A percentile compares a stretch with the other conserved stretches of the same genome.
Evolutionary conservation across 129 eudicot genomes (phyloP).

Genomic region (Ambrosia artemisiifolia): DNA sequence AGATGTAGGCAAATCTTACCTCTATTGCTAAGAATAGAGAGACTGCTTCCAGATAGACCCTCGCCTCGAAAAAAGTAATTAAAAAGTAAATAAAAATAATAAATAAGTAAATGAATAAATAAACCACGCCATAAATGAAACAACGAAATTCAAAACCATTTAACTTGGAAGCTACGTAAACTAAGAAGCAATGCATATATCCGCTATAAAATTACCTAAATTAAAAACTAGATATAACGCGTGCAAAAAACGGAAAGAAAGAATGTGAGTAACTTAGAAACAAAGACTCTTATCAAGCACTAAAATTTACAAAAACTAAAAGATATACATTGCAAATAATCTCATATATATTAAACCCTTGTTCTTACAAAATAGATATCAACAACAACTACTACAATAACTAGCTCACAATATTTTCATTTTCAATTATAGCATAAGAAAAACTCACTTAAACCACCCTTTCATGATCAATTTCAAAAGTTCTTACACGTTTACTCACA

Average conservation of each 20-base stretch:
- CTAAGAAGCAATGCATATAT: not conserved
- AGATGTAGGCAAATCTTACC: too few species aligned
- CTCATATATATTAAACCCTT: not conserved
- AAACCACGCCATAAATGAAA: too few species aligned
- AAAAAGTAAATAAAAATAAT: too few species aligned
- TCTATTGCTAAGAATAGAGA: too few species aligned
- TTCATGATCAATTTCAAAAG: not conserved
- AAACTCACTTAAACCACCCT: not conserved
- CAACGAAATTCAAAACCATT: not conserved
- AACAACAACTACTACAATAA: not conserved
- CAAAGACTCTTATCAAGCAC: not conserved
- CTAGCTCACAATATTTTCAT: not conserved
- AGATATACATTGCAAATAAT: not conserved
- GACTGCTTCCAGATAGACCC: too few species aligned
- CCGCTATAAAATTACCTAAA: not conserved
- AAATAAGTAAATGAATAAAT: too few species aligned
- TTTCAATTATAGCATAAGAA: not conserved
- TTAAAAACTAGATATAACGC: not conserved
- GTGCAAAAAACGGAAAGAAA: not conserved
- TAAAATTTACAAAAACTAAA: not conserved
- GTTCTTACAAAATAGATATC: not conserved
- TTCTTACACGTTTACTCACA: not conserved
- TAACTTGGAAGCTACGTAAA: not conserved
- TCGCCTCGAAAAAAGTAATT: too few species aligned
- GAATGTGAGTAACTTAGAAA: not conserved